Evolutionary conservation across 306 rosid genomes (phyloP), one percentile per base, ranked within the genome.

Genomic region (Pterocarpus santalinus): DNA sequence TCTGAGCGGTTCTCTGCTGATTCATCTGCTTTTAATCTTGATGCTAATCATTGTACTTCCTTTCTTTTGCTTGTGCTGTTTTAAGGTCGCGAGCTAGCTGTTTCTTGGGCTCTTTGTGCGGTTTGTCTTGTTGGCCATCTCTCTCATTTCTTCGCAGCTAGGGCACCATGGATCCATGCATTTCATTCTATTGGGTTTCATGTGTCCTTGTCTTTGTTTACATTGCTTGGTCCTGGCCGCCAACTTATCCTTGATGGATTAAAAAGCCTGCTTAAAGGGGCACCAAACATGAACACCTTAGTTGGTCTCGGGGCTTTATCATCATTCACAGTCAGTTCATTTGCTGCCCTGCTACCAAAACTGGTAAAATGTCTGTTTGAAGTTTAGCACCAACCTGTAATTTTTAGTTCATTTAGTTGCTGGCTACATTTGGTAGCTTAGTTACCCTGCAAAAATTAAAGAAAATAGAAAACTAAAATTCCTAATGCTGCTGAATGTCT

Each of bases 291-390:
- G 99, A 95, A 95, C 80, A 91, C 97, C 76, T 85, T 95, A 88
- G 99, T 95, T 82, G 97, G 97, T 90, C 95, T 95, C 74, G 99
- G 99, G 76, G 97, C 99, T 83, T 35, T 95, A 79, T 95, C 99
- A n/a, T 95, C 99, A 73, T 95, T 95, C 85, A 76, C 95, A 71
- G 97, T 95, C 93, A 95, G 99, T 64, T 84, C 95, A 81, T 80
- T 93, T 77, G 99, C 99, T 55, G 83, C 82, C 69, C 87, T 93
- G 71, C 84, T 95, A 67, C 99, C 99, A 39, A 88, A 88, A 62
- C 87, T 95, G 97, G 99, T 95, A 91, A 87, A 69, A 76, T 75
- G 46, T 68, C 84, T 74, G 33, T 87, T 55, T 75, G 44, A 53
- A 73, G 32, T 77, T 75, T 68, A 73, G 78, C 61, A 56, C 65